Evolutionary conservation across 352 stramenopile species (phyloP).

Genomic region (Pythium folliculosum): DNA sequence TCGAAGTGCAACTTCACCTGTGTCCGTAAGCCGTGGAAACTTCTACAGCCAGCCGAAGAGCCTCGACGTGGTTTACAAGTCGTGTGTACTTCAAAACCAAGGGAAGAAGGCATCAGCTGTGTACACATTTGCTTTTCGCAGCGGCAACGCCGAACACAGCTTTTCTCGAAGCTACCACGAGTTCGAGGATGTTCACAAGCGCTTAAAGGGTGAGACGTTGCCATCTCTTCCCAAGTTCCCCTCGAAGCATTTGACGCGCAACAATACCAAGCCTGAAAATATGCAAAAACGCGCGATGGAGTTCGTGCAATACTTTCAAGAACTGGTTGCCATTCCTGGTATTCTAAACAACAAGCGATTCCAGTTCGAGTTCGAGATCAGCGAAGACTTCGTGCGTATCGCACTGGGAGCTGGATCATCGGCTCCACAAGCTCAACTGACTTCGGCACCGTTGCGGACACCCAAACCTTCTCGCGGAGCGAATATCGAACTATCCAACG

Average conservation of each 20-base stretch:
- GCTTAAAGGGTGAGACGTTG: constrained; percentile 37
- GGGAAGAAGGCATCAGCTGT: constrained; percentile 66
- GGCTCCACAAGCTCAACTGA: constrained; percentile 5
- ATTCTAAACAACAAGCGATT: constrained; percentile 66
- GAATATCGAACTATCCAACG: neutral
- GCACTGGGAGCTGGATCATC: constrained; percentile 26
- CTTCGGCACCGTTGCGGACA: neutral
- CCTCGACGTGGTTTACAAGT: constrained; percentile 49
- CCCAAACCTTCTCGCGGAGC: neutral
- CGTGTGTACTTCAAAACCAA: constrained; percentile 54
- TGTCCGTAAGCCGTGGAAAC: constrained; percentile 10
- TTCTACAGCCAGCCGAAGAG: constrained; percentile 16
- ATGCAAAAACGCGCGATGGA: constrained; percentile 86
- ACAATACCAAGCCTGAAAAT: constrained; percentile 82
- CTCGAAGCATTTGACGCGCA: constrained; percentile 72
- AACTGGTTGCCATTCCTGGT: constrained; percentile 48
- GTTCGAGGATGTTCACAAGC: constrained; percentile 71
- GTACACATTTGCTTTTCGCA: constrained; percentile 67
- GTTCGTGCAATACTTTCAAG: constrained; percentile 73
- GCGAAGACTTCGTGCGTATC: constrained; percentile 41
- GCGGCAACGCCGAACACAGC: constrained; percentile 40
- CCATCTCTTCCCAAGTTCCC: constrained; percentile 70
- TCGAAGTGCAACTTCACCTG: constrained; percentile 19
- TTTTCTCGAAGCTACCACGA: constrained; percentile 73
- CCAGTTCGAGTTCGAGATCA: constrained; percentile 64